phyloP scores from a whole-genome alignment of 2,329 filamentous ascomycete genomes.

The Pseudofabraea citricarpa region DNA sequence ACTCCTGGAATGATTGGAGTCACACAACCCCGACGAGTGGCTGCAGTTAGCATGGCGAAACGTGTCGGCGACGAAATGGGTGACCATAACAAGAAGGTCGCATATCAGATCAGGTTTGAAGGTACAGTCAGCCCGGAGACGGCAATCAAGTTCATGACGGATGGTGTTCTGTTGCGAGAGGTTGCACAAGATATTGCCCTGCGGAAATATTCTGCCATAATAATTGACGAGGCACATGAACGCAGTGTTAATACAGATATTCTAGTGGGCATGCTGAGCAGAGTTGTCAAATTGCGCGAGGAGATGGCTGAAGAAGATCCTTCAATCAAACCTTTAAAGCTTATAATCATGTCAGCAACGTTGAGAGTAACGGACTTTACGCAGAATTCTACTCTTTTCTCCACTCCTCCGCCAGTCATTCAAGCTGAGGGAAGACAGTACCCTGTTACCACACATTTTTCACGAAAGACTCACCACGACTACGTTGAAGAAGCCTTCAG shows the following conservation, averaged over 20 bases:
- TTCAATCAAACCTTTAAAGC: constrained; percentile 72
- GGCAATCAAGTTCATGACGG: constrained; percentile 97
- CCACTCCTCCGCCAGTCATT: constrained; percentile 72
- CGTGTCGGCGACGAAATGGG: constrained; percentile 85
- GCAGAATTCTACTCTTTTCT: constrained; percentile 76
- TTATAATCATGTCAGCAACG: constrained; percentile 98
- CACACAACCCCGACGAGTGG: constrained; percentile 90
- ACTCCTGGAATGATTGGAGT: constrained; percentile 91
- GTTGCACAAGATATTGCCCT: constrained; percentile 85
- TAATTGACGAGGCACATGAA: constrained; percentile 97
- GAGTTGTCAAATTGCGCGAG: constrained; percentile 79
- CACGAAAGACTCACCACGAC: constrained; percentile 75
- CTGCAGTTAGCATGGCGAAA: constrained; percentile 94
- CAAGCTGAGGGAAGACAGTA: constrained; percentile 90
- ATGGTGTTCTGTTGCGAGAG: constrained; percentile 90
- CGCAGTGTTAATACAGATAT: constrained; percentile 97
- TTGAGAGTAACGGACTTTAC: constrained; percentile 87
- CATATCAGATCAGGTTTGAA: constrained; percentile 94
- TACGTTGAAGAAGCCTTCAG: constrained; percentile 87
- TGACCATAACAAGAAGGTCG: constrained; percentile 69
- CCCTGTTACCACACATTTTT: constrained; percentile 84
- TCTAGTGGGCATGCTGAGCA: constrained; percentile 92
- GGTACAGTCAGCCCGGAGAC: constrained; percentile 75
- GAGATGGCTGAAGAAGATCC: constrained; percentile 69
- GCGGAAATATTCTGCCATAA: constrained; percentile 84